Evolutionary conservation across 768 basidiomycete species (phyloP), one percentile per base, ranked within the genome.

Genomic region (Leccinellum luteum): DNA sequence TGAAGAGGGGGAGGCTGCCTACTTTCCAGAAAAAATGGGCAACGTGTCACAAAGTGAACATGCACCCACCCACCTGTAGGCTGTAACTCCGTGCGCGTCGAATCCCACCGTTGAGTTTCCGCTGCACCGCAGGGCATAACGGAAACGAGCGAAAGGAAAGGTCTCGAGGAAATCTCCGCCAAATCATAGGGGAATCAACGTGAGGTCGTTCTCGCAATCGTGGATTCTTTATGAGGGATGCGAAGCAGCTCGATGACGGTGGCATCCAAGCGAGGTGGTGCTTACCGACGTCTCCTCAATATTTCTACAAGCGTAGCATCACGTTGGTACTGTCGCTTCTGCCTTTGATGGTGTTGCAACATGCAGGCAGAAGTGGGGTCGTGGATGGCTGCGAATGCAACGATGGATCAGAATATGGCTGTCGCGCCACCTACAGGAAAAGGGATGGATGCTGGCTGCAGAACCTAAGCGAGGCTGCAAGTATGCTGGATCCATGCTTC

Each of bases 291-390:
- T 61, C 54, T 51, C 49, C 63, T 60, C 68, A 65, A 65, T 58
- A 57, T 65, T 54, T 51, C 55, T 68, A 51, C 56, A 58, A 43
- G 59, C 64, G 60, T 69, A 69, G 55, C 55, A 69, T 66, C 69
- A 66, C 47, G 62, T 51, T 69, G 60, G 68, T 69, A 60, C 54
- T 60, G 66, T 65, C 56, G 55, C 68, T 71, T 68, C 61, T 66
- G 31, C 55, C 30, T 60, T 56, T 63, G 55, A 55, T 55, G 60
- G 51, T 54, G 49, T 70, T 68, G 60, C 57, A 61, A 48, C 64
- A 52, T 55, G 58, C 66, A 66, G 69, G 69, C 59, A 44, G 48
- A 57, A 62, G 51, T 57, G 64, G 48, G 68, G 69, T 62, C 53
- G 34, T 60, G 48, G 60, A 52, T 50, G 55, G 34, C 61, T 68